Percentiles rank a stretch among this genome's conserved stretches.
phyloP scores from a whole-genome alignment of 352 stramenopile species.

The Pilasporangium apinafurcum region DNA sequence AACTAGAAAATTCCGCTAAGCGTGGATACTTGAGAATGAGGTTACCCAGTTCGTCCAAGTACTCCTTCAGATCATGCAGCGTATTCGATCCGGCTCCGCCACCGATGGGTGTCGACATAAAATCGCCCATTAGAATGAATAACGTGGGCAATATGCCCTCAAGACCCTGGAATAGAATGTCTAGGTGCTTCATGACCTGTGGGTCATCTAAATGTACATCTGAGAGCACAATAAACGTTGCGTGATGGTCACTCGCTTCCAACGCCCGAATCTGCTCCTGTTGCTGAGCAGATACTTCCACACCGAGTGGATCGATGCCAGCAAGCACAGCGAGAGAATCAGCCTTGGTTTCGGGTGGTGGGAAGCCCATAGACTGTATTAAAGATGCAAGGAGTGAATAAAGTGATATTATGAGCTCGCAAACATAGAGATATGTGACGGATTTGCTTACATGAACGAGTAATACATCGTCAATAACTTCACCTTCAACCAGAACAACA shows the following conservation, averaged over 20 bases:
- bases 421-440: too few relatives aligned
- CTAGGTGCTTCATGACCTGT: slow-evolving; percentile 84
- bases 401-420: not conserved
- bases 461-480: slow-evolving; percentile 90
- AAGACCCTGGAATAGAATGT: slow-evolving; percentile 86
- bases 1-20: slow-evolving; percentile 78
- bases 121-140: slow-evolving; percentile 95
- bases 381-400: not conserved
- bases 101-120: slow-evolving; percentile 79
- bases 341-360: slow-evolving; percentile 80
- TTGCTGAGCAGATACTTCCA: slow-evolving; percentile 78
- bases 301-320: slow-evolving; percentile 72
- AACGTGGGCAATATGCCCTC: slow-evolving; percentile 68
- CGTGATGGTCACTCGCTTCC: slow-evolving; percentile 76
- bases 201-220: slow-evolving; percentile 93
- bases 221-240: slow-evolving; percentile 91
- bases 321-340: slow-evolving; percentile 72
- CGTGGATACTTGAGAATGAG: slow-evolving; percentile 86
- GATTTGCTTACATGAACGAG: slow-evolving; percentile 70
- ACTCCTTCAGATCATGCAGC: slow-evolving; percentile 79
- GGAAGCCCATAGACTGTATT: slow-evolving; percentile 83
- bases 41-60: slow-evolving; percentile 86
- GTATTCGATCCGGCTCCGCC: slow-evolving; percentile 55
- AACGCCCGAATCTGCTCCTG: slow-evolving; percentile 71
- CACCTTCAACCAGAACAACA: slow-evolving; percentile 90